A percentile compares a stretch with the other conserved stretches of the same genome.
phyloP scores from a whole-genome alignment of 2,329 filamentous ascomycete species.

The Cordyceps militaris region DNA sequence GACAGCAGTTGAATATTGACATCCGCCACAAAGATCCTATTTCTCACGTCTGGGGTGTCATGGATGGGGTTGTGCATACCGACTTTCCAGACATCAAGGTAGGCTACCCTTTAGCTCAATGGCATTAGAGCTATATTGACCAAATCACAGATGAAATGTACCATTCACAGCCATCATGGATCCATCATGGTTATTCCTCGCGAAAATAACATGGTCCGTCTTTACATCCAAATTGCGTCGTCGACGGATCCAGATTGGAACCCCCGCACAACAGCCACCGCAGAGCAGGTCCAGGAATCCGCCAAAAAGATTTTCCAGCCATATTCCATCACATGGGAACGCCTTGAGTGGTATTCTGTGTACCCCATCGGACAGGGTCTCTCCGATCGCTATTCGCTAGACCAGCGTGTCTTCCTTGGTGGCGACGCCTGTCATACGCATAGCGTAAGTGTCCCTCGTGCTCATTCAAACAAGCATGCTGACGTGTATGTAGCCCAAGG shows the following conservation, averaged over 20 bases:
- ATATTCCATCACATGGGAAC: slow-evolving; percentile 60
- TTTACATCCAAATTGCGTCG: slow-evolving; percentile 62
- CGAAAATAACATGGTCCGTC: slow-evolving; percentile 60
- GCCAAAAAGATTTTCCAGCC: slow-evolving; percentile 60
- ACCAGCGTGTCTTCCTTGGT: slow-evolving; percentile 65
- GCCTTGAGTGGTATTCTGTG: slow-evolving; percentile 67
- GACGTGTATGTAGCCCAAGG: slow-evolving; percentile 53
- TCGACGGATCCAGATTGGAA: slow-evolving; percentile 55
- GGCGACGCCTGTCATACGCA: slow-evolving; percentile 77
- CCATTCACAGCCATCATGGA: slow-evolving; percentile 65
- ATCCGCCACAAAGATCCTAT: slow-evolving; percentile 66
- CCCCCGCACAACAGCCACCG: slow-evolving; percentile 55
- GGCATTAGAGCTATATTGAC: not conserved
- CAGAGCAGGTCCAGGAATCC: slow-evolving; percentile 55
- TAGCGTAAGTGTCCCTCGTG: slow-evolving; percentile 51
- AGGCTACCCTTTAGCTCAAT: slow-evolving; percentile 12
- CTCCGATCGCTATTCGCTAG: slow-evolving; percentile 58
- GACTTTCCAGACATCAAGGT: slow-evolving; percentile 73
- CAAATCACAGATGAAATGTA: slow-evolving; percentile 56
- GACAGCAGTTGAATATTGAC: slow-evolving; percentile 59
- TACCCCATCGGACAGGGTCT: slow-evolving; percentile 73
- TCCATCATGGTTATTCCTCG: slow-evolving; percentile 76
- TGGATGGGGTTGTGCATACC: slow-evolving; percentile 65
- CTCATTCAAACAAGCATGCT: slow-evolving; percentile 33
- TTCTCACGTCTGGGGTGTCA: slow-evolving; percentile 67